Evolutionary conservation across 164 flowering plant genomes (phyloP), one percentile per base, ranked within the genome.

Genomic region (Nymphaea thermarum): DNA sequence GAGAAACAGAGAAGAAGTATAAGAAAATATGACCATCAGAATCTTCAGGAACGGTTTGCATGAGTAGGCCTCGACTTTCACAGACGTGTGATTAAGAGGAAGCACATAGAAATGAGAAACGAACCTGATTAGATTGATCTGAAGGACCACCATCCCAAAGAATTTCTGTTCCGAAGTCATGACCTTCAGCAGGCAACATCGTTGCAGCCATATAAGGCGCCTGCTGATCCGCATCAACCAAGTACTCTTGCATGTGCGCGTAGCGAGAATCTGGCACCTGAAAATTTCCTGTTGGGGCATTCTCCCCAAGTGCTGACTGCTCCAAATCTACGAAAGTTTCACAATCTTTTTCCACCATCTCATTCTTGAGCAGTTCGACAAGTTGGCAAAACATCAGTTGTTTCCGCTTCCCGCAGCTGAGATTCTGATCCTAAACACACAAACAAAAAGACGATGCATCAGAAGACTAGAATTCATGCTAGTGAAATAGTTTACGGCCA

Each of bases 321-420:
- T 74, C 74, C 79, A 72, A 69, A 43, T 75, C 74, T 44, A 36
- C 43, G 42, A 12, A n/a, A 3, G 71, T 43, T 18, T 17, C 66
- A n/a, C 16, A 5, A 41, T 64, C 43, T 1, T 59, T 79, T 10
- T n/a, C 80, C 36, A 67, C 75, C 14, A 68, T 78, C 44, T 67
- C 82, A 12, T 75, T 72, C 76, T 71, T 83, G 3, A 81, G 43
- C 79, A 90, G 62, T 82, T 84, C 89, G 47, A 80, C 36, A 73
- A 93, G 67, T 80, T 93, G 98, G 80, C 77, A 84, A 44, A 77
- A 60, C 3, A 93, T 75, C 73, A 82, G 78, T 68, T 84, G 83
- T 79, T 79, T 82, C 42, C 72, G 78, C 80, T 80, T 85, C 62
- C 93, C 93, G 62, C 85, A 76, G 10, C 68, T 69, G 16, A 68